Conservation (phyloP, 2,329 filamentous ascomycete species). For the Torrubiellomyces zombiae region DNA sequence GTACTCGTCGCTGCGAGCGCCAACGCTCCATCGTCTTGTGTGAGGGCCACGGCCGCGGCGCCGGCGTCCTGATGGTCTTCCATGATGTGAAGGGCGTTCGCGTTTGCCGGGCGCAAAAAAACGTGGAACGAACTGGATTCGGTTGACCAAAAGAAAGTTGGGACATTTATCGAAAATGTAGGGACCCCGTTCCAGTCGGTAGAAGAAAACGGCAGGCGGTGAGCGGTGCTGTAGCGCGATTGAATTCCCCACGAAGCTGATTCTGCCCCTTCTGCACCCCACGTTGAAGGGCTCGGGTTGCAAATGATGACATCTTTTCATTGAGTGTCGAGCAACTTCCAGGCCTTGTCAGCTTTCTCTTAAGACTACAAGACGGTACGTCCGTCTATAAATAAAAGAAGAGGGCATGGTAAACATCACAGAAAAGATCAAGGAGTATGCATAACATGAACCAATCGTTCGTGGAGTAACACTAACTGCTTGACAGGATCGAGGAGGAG, state of each 20-base stretch:
- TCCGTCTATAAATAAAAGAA: conserved; percentile 15
- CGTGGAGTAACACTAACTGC: conserved; percentile 11
- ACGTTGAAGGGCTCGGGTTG: conserved; percentile 8
- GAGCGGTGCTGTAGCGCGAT: neutral
- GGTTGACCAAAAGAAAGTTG: no score
- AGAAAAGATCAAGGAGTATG: conserved; percentile 98
- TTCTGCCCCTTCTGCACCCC: conserved; percentile 2
- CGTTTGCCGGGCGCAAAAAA: no score
- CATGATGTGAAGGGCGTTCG: no score
- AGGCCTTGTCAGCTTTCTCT: conserved; percentile 12
- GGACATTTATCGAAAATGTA: no score
- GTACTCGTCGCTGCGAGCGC: conserved; percentile 21
- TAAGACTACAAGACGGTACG: conserved; percentile 11
- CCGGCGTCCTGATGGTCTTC: conserved; percentile 14
- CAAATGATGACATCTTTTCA: conserved; percentile 8
- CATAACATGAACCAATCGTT: no score
- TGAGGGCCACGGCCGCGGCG: conserved; percentile 9
- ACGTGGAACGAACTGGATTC: no score
- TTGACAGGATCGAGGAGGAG: conserved; percentile 91
- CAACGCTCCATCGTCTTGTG: conserved; percentile 13
- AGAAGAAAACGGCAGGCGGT: conserved; percentile 3
- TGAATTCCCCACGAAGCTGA: conserved; percentile 1
- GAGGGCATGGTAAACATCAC: conserved; percentile 93
- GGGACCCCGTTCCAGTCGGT: no score
- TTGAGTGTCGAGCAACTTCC: conserved; percentile 4